phyloP scores from a whole-genome alignment of 148 eudicot genomes.

The Cornus controversa region DNA sequence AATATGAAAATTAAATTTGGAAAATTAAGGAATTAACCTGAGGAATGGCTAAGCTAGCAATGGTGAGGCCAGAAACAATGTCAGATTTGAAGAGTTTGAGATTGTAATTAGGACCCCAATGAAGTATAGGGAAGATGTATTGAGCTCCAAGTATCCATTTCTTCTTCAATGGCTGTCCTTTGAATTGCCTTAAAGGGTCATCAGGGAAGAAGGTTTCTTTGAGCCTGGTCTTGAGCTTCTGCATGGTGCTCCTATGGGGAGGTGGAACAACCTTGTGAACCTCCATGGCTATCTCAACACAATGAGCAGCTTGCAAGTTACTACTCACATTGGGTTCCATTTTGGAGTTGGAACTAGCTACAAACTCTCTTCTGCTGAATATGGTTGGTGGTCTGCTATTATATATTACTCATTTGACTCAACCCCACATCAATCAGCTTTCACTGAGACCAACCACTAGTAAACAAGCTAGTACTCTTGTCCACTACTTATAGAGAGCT shows the following conservation, averaged over 20 bases:
- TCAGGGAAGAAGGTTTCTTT: conserved; percentile 59
- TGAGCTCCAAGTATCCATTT: conserved; percentile 43
- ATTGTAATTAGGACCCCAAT: conserved; percentile 54
- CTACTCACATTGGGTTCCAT: conserved; percentile 5
- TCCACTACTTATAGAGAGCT: too few species aligned
- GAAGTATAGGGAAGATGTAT: conserved; percentile 47
- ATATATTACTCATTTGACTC: not conserved
- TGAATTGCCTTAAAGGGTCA: conserved; percentile 55
- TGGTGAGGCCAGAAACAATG: conserved; percentile 64
- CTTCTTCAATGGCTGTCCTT: conserved; percentile 30
- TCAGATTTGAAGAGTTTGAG: conserved; percentile 50
- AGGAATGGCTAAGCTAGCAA: conserved; percentile 74
- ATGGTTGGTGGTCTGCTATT: not conserved
- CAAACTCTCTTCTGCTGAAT: not conserved
- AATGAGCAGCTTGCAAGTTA: too few species aligned
- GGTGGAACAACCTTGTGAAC: conserved; percentile 48
- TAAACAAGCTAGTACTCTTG: conserved; percentile 14
- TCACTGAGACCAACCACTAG: conserved; percentile 6
- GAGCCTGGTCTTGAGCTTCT: conserved; percentile 39
- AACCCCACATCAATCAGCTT: conserved; percentile 12
- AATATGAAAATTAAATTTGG: not conserved
- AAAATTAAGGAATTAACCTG: conserved; percentile 35
- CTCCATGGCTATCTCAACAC: conserved; percentile 43
- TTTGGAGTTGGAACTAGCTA: not conserved
- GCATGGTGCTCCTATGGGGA: conserved; percentile 41